Conservation (phyloP, 805 yeast species). For the Spencermartinsiella europaea region DNA sequence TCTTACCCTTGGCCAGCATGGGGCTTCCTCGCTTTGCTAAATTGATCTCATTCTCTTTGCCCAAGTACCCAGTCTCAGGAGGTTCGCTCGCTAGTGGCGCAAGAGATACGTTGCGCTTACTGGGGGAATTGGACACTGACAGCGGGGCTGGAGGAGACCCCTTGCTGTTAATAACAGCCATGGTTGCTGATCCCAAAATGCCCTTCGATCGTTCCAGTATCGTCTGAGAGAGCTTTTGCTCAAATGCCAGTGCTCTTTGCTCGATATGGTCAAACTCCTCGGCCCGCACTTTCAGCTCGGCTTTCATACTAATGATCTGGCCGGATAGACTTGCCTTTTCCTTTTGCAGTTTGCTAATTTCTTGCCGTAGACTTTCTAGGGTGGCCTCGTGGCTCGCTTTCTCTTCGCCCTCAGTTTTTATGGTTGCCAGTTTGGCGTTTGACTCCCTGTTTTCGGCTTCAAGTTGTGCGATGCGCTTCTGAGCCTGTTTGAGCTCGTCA, state of each 20-base stretch:
- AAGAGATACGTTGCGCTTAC: slow-evolving; percentile 15
- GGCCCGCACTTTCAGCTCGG: slow-evolving; percentile 25
- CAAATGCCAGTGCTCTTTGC: slow-evolving; percentile 26
- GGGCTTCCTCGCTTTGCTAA: slow-evolving; percentile 16
- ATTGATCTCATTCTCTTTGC: slow-evolving; percentile 14
- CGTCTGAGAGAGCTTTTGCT: slow-evolving; percentile 24
- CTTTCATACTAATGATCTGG: slow-evolving; percentile 23
- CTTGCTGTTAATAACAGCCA: slow-evolving; percentile 21
- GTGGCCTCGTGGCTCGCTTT: neutral
- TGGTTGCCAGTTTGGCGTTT: neutral
- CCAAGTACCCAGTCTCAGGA: slow-evolving; percentile 1
- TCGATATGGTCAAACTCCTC: slow-evolving; percentile 29
- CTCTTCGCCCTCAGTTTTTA: neutral
- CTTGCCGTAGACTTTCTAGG: slow-evolving; percentile 1
- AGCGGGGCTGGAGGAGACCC: slow-evolving; percentile 6
- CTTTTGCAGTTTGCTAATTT: slow-evolving; percentile 5
- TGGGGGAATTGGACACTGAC: slow-evolving; percentile 3
- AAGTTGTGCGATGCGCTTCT: neutral
- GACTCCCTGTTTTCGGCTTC: slow-evolving; percentile 1
- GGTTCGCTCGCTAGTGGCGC: slow-evolving; percentile 15
- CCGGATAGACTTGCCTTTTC: neutral
- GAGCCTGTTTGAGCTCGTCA: neutral
- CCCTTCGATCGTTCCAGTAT: slow-evolving; percentile 30
- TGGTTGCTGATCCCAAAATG: slow-evolving; percentile 26
- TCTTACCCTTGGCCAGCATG: slow-evolving; percentile 3